Percentiles rank a stretch among this genome's conserved stretches.
Conservation (phyloP, 768 basidiomycete species). For the Candolleomyces efflorescens region DNA sequence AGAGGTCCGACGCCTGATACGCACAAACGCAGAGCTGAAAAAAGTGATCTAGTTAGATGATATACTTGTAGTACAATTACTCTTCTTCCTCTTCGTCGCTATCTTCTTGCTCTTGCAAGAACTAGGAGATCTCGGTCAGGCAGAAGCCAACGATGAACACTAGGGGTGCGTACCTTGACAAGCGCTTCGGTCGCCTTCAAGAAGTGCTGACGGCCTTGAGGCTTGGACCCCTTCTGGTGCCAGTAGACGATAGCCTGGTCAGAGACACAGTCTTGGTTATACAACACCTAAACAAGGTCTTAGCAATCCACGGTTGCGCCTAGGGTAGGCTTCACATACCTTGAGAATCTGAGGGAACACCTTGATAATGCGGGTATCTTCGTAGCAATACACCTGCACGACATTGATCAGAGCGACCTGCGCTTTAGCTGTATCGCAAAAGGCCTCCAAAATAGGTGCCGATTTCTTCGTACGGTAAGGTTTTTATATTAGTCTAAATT, state of each 20-base stretch:
- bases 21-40: neutral
- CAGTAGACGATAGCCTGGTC: conserved; percentile 98
- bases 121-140: conserved; percentile 42
- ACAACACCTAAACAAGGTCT: conserved; percentile 62
- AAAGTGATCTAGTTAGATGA: neutral
- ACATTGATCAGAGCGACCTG: conserved; percentile 94
- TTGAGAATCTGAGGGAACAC: conserved; percentile 94
- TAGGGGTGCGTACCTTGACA: conserved; percentile 66
- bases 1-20: neutral
- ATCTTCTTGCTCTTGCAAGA: conserved; percentile 85
- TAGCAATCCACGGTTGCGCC: neutral
- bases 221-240: conserved; percentile 95
- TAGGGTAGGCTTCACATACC: conserved; percentile 31
- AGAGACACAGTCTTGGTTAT: conserved; percentile 93
- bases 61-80: conserved; percentile 10
- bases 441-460: conserved; percentile 82
- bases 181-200: conserved; percentile 82
- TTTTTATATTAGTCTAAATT: neutral
- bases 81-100: conserved; percentile 61
- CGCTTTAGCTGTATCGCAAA: conserved; percentile 84
- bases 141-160: neutral
- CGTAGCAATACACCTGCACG: conserved; percentile 94
- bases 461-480: conserved; percentile 63
- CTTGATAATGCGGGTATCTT: conserved; percentile 93
- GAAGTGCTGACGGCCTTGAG: conserved; percentile 94